Conservation (phyloP, 2,329 filamentous ascomycete genomes). For the Colletotrichum theobromicola region DNA sequence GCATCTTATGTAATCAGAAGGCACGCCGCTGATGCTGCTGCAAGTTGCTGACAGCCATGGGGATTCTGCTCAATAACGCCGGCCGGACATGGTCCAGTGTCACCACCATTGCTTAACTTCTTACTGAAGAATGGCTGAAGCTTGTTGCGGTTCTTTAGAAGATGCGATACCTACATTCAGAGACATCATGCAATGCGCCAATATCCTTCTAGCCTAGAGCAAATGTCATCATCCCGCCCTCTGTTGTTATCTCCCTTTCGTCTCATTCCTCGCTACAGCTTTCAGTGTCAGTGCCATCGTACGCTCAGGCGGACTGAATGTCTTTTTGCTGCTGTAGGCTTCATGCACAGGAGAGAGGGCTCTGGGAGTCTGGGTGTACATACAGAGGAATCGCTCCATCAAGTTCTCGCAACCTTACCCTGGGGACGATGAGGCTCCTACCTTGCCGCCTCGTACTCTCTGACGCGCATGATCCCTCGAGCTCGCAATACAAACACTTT, state of each 20-base stretch:
- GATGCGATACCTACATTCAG: background rate
- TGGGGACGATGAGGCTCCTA: background rate
- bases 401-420: constrained; percentile 4
- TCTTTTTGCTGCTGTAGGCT: background rate
- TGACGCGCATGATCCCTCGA: background rate
- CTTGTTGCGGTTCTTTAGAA: background rate
- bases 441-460: background rate
- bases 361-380: background rate
- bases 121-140: background rate
- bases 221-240: background rate
- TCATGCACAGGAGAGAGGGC: background rate
- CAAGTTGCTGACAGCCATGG: background rate
- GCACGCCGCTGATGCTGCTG: background rate
- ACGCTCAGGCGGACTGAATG: background rate
- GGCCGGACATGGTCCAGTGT: background rate
- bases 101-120: background rate
- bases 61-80: background rate
- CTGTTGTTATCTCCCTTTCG: background rate
- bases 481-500: background rate
- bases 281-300: background rate
- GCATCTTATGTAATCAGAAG: background rate
- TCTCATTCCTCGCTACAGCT: background rate
- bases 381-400: background rate
- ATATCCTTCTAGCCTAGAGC: background rate
- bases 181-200: background rate